phyloP scores from a whole-genome alignment of 106 monocot species.

The Dendrobium chrysotoxum region DNA sequence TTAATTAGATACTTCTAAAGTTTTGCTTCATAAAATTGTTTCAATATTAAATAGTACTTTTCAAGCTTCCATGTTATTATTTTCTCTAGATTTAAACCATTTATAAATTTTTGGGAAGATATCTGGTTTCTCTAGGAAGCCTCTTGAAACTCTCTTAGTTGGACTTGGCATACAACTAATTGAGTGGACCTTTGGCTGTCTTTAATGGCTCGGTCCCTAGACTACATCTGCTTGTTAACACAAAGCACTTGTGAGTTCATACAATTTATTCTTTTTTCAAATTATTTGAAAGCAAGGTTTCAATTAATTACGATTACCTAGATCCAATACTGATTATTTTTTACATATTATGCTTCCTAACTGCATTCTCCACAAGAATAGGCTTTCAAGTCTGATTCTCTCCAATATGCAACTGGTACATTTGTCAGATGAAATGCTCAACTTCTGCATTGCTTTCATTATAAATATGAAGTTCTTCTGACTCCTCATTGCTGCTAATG shows the following conservation, averaged over 20 bases:
- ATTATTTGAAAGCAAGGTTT: neutral
- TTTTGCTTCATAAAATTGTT: too few species aligned
- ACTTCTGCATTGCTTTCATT: neutral
- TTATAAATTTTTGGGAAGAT: too few species aligned
- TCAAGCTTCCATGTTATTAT: too few species aligned
- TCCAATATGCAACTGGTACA: constrained; percentile 40
- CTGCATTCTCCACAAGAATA: constrained; percentile 35
- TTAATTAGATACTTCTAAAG: too few species aligned
- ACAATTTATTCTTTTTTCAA: neutral
- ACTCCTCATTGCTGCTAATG: neutral
- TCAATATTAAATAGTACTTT: too few species aligned
- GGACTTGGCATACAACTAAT: constrained; percentile 10
- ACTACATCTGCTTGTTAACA: constrained; percentile 6
- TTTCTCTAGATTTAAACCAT: too few species aligned
- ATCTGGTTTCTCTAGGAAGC: too few species aligned
- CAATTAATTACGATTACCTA: neutral
- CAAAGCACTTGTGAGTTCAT: constrained; percentile 12
- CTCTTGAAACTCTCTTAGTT: neutral
- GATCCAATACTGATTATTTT: neutral
- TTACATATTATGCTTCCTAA: constrained; percentile 2
- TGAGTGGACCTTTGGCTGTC: constrained; percentile 6
- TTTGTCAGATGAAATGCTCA: constrained; percentile 27
- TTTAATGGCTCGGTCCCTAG: constrained; percentile 6
- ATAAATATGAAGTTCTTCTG: constrained; percentile 1
- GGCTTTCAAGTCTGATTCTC: constrained; percentile 38